Conservation (phyloP, 2,329 filamentous ascomycete genomes). For the Fusarium zealandicum region DNA sequence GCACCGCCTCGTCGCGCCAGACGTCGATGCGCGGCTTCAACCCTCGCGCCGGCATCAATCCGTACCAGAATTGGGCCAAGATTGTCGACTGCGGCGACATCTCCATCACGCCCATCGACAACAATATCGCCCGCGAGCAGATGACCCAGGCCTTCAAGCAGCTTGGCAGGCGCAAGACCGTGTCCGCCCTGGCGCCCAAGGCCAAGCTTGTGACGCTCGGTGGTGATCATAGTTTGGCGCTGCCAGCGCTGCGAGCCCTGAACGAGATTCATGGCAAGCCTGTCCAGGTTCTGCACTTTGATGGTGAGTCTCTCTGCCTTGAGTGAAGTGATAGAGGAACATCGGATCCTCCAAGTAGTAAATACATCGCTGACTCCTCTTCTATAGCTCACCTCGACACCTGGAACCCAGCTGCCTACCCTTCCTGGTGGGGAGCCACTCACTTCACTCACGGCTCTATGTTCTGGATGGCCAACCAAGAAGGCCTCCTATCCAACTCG, state of each 20-base stretch:
- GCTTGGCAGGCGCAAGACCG: slow-evolving; percentile 58
- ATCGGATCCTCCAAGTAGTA: not conserved
- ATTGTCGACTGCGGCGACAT: slow-evolving; percentile 93
- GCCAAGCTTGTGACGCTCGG: slow-evolving; percentile 73
- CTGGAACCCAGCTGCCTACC: slow-evolving; percentile 84
- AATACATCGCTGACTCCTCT: not conserved
- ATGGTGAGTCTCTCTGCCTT: slow-evolving; percentile 49
- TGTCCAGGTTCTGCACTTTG: slow-evolving; percentile 77
- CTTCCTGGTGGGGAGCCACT: slow-evolving; percentile 70
- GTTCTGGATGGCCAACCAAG: slow-evolving; percentile 87
- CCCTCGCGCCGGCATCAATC: slow-evolving; percentile 81
- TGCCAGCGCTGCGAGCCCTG: slow-evolving; percentile 73
- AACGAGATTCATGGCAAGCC: slow-evolving; percentile 67
- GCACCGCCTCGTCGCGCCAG: slow-evolving; percentile 82
- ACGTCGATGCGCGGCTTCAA: slow-evolving; percentile 82
- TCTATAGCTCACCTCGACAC: slow-evolving; percentile 73
- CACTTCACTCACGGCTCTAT: slow-evolving; percentile 88
- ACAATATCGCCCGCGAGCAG: slow-evolving; percentile 78
- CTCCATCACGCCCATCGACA: slow-evolving; percentile 86
- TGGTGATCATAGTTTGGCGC: slow-evolving; percentile 75
- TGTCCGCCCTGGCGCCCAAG: slow-evolving; percentile 45
- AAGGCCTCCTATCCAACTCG: slow-evolving; percentile 77
- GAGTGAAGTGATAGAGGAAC: not conserved
- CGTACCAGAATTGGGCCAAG: slow-evolving; percentile 81
- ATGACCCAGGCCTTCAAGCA: slow-evolving; percentile 84